phyloP scores from a whole-genome alignment of 139 green algal genomes.

The Coelastrella sp. region DNA sequence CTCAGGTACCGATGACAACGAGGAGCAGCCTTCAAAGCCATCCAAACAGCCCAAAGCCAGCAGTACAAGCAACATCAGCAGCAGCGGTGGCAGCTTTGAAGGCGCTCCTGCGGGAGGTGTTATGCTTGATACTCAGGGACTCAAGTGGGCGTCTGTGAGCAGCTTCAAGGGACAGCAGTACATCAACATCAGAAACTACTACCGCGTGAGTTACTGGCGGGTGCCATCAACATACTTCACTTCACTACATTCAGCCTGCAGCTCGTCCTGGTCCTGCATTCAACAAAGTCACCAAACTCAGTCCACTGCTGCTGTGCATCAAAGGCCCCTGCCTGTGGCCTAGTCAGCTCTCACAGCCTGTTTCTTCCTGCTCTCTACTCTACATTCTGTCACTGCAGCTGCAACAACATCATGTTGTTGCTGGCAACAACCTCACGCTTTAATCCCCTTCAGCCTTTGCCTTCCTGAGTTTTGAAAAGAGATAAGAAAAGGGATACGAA shows the following conservation, averaged over 20 bases:
- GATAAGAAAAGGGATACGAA: no score
- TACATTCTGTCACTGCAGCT: no score
- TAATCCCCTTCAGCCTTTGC: no score
- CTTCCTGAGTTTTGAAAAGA: no score
- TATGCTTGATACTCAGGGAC: neutral
- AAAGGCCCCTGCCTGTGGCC: no score
- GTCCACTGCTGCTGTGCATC: no score
- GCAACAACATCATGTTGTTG: no score
- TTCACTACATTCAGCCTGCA: neutral
- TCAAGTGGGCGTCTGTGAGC: slow-evolving; percentile 44
- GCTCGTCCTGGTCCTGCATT: neutral
- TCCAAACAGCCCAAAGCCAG: neutral
- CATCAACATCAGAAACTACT: slow-evolving; percentile 68
- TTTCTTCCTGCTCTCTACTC: no score
- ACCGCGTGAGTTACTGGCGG: slow-evolving; percentile 38
- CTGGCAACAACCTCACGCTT: no score
- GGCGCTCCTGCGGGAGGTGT: neutral
- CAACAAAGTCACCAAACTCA: neutral
- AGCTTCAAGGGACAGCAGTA: slow-evolving; percentile 49
- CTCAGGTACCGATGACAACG: neutral
- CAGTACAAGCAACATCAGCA: neutral
- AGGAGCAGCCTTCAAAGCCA: no score
- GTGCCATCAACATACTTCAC: neutral
- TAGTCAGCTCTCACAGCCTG: no score
- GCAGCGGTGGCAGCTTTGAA: neutral